phyloP scores from a whole-genome alignment of 305 asterid genomes.

The Lippia alba region DNA sequence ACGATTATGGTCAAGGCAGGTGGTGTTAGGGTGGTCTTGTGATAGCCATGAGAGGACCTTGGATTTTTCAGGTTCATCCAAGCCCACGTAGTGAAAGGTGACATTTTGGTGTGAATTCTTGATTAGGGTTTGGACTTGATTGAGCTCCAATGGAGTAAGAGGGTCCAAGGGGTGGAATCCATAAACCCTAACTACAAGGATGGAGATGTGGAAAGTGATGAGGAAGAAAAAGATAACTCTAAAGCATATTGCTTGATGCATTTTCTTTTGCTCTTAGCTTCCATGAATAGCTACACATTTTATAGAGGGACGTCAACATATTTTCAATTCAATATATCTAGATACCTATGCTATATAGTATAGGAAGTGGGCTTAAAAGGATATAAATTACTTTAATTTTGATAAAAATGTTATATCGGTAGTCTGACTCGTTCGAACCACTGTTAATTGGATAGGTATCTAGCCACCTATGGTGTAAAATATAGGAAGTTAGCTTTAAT shows the following conservation, averaged over 20 bases:
- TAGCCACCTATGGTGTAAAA: no score
- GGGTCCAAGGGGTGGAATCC: slow-evolving; percentile 49
- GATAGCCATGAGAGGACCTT: slow-evolving; percentile 47
- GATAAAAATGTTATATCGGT: no score
- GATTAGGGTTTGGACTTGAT: slow-evolving; percentile 44
- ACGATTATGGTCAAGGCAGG: slow-evolving; percentile 21
- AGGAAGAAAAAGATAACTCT: slow-evolving; percentile 5
- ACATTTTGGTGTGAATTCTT: slow-evolving; percentile 33
- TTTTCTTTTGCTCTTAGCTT: neutral
- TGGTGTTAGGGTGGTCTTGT: neutral
- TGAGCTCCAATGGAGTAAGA: slow-evolving; percentile 48
- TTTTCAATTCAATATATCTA: no score
- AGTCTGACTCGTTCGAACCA: no score
- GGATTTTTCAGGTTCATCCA: slow-evolving; percentile 56
- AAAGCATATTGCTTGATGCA: neutral
- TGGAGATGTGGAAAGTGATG: slow-evolving; percentile 11
- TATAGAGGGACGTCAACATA: neutral
- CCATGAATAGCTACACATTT: neutral
- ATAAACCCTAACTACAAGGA: slow-evolving; percentile 18
- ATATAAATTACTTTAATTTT: no score
- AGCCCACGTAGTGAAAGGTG: slow-evolving; percentile 56
- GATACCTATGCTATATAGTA: no score
- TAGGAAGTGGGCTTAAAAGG: no score
- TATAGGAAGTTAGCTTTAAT: no score
- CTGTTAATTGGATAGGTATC: no score